phyloP scores from a whole-genome alignment of 768 basidiomycete genomes.

The Russula ochroleuca region DNA sequence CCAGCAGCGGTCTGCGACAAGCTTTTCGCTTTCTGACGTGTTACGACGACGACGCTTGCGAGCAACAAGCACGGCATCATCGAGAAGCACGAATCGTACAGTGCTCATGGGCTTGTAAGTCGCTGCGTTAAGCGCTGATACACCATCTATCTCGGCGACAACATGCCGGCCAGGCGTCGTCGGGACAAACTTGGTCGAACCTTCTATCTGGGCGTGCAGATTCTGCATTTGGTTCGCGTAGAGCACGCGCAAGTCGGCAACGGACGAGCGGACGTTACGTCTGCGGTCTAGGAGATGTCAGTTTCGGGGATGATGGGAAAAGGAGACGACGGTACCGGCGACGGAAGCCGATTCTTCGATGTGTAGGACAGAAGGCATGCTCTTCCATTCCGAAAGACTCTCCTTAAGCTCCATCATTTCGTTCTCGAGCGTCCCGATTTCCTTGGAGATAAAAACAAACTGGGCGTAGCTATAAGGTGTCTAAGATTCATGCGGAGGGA shows the following conservation, averaged over 20 bases:
- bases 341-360: conserved; percentile 76
- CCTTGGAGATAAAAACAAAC: conserved; percentile 94
- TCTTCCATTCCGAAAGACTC: conserved; percentile 90
- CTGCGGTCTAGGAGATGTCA: conserved; percentile 43
- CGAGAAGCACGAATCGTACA: conserved; percentile 85
- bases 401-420: conserved; percentile 98
- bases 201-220: conserved; percentile 86
- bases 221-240: conserved; percentile 94
- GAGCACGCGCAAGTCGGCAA: conserved; percentile 91
- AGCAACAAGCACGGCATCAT: conserved; percentile 88
- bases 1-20: conserved; percentile 94
- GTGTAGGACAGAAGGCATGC: conserved; percentile 88
- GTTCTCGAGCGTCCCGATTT: conserved; percentile 92
- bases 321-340: conserved; percentile 39
- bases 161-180: conserved; percentile 89
- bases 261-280: conserved; percentile 75
- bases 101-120: conserved; percentile 89
- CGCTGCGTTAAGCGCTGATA: conserved; percentile 83
- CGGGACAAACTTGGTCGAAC: conserved; percentile 92
- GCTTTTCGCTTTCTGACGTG: conserved; percentile 58
- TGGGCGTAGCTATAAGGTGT: conserved; percentile 74
- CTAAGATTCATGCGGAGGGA: conserved; percentile 3
- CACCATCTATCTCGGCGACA: conserved; percentile 76
- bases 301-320: conserved; percentile 15
- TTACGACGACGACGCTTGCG: conserved; percentile 62